These are phyloP conservation scores for Tephrocybe sp. DNA, from an alignment of 768 basidiomycete genomes.

Conservation along the genomic window DNA sequence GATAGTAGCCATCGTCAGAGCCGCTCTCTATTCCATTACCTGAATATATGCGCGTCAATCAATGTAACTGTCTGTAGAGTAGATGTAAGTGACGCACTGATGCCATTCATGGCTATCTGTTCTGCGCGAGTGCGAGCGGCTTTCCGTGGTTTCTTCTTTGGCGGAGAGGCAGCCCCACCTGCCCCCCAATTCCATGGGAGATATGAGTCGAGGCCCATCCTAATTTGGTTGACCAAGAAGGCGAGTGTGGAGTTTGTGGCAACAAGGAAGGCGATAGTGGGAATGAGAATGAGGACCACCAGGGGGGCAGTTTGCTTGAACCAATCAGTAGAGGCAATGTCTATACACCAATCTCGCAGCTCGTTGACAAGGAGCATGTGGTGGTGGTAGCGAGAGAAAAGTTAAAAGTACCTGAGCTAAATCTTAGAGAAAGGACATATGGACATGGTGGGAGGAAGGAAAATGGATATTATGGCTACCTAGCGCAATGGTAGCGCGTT, in stretches of 20 bases:
- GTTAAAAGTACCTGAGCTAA: neutral
- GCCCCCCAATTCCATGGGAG: slow-evolving; percentile 67
- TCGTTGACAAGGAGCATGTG: slow-evolving; percentile 46
- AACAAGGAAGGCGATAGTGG: slow-evolving; percentile 46
- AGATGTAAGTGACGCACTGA: slow-evolving; percentile 24
- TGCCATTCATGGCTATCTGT: slow-evolving; percentile 46
- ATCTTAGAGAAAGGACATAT: neutral
- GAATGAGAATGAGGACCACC: slow-evolving; percentile 50
- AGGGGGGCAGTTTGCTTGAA: slow-evolving; percentile 61
- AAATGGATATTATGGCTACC: slow-evolving; percentile 28
- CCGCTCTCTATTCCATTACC: slow-evolving; percentile 18
- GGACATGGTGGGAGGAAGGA: neutral
- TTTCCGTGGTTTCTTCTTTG: slow-evolving; percentile 49
- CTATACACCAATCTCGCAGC: slow-evolving; percentile 34
- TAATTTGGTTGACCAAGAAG: slow-evolving; percentile 25
- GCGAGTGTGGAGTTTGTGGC: slow-evolving; percentile 25
- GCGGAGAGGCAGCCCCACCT: slow-evolving; percentile 20
- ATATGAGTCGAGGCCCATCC: slow-evolving; percentile 57
- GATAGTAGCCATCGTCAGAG: slow-evolving; percentile 58
- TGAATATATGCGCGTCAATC: neutral
- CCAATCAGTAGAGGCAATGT: slow-evolving; percentile 34
- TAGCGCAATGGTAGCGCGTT: slow-evolving; percentile 96
- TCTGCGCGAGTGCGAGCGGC: slow-evolving; percentile 51
- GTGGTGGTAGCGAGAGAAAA: slow-evolving; percentile 21
- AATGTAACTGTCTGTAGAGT: neutral